Conservation (phyloP, 345 rosid genomes). For the Gossypium longicalyx region DNA sequence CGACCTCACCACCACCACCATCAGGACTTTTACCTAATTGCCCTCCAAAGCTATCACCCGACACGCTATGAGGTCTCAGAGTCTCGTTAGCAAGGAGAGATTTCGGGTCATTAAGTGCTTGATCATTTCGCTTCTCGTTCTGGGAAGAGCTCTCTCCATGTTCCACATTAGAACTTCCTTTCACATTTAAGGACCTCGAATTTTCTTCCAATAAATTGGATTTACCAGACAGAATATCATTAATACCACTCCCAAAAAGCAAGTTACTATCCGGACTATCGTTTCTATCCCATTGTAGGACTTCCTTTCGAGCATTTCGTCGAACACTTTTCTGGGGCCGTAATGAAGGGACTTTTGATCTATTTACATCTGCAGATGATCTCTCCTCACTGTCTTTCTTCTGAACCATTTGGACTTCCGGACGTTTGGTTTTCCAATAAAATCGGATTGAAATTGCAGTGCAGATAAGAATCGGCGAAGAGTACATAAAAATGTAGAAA, state of each 20-base stretch:
- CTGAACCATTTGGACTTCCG: slow-evolving; percentile 1
- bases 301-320: slow-evolving; percentile 37
- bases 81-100: background rate
- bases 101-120: background rate
- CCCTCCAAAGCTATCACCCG: slow-evolving; percentile 11
- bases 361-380: slow-evolving; percentile 11
- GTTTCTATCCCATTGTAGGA: slow-evolving; percentile 31
- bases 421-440: slow-evolving; percentile 18
- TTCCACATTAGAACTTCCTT: background rate
- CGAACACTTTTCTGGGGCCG: slow-evolving; percentile 46
- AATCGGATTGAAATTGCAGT: slow-evolving; percentile 25
- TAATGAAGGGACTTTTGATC: slow-evolving; percentile 23
- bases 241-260: slow-evolving; percentile 16
- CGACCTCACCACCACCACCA: slow-evolving; percentile 29
- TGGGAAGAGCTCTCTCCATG: slow-evolving; percentile 16
- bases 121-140: slow-evolving; percentile 17
- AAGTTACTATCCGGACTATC: slow-evolving; percentile 19
- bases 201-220: slow-evolving; percentile 25
- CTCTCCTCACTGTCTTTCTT: slow-evolving; percentile 18
- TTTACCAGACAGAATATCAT: slow-evolving; percentile 23
- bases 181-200: background rate
- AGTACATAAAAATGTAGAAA: slow-evolving; percentile 47
- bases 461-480: slow-evolving; percentile 45
- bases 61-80: background rate
- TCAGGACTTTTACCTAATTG: slow-evolving; percentile 18